Evolutionary conservation across 768 basidiomycete species (phyloP), one percentile per base, ranked within the genome.

Genomic region (Mycena indigotica): DNA sequence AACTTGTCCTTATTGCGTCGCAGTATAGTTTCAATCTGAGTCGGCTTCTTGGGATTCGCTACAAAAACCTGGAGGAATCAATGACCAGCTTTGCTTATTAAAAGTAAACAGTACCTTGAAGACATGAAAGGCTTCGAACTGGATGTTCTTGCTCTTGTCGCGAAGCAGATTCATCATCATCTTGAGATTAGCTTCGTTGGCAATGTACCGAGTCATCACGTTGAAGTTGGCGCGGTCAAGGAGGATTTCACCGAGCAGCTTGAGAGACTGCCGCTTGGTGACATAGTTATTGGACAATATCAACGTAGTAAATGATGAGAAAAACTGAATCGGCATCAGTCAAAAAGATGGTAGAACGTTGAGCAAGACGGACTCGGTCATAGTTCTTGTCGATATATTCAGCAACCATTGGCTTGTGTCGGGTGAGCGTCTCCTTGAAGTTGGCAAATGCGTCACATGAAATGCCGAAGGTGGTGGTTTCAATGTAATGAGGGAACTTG

Each of bases 161-260:
- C 95, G 84, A 55, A 99, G 79, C 55, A 98, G 82, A 73, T 98
- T 98, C 97, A 99, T 99, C 93, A 99, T 97, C 89, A 96, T 93
- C 87, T 98, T 98, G 62, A 99, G 81, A 71, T 98, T 99, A 26
- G 87, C 89, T 69, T 98, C 97, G 67, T 88, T 88, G 8, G 93
- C 85, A 65, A 99, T 99, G 71, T 98, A 99, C 5, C 89, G 84
- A 0, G 97, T 98, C 97, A 99, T 99, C 68, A 98, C 93, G 64
- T 83, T 93, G 80, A 98, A 98, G 74, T 99, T 99, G 46, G 95
- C 94, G 26, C 97, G 87, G 75, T 99, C 97, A 44, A 99, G 86
- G 5, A 98, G 80, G 74, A 98, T 98, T 75, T 99, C 97, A 61
- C 97, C 97, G 2, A 99, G 85, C 5, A 98, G 85, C 74, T 99